Conservation (phyloP, 495 filamentous ascomycete species). For the Lentithecium fluviatile region DNA sequence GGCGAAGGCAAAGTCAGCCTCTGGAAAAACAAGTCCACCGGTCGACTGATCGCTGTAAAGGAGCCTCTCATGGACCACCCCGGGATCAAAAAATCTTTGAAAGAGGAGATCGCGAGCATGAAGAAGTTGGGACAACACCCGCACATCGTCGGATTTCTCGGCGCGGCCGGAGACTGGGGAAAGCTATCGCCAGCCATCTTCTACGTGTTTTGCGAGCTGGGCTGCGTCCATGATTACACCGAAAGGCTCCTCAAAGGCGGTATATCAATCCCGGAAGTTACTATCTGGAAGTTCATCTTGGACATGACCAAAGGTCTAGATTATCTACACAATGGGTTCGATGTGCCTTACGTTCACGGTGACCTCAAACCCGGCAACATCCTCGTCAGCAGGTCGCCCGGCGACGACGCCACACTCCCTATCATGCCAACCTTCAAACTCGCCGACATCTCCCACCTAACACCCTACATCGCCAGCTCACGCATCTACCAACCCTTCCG, state of each 20-base stretch:
- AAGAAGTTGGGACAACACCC: not conserved
- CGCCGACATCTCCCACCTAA: slow-evolving; percentile 8
- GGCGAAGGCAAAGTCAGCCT: not conserved
- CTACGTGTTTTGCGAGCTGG: slow-evolving; percentile 13
- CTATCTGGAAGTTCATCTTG: slow-evolving; percentile 24
- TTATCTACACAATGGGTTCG: slow-evolving; percentile 2
- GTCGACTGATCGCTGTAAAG: not conserved
- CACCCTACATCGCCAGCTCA: not conserved
- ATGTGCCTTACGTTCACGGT: slow-evolving; percentile 3
- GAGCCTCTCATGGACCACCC: not conserved
- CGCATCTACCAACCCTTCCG: not conserved
- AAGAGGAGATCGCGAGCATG: not conserved
- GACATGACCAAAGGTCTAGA: slow-evolving; percentile 15
- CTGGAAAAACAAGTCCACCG: not conserved
- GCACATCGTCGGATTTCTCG: slow-evolving; percentile 11
- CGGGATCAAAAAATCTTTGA: not conserved
- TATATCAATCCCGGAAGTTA: slow-evolving; percentile 9
- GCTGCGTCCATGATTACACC: not conserved
- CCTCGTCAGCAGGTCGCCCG: not conserved
- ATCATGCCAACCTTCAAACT: slow-evolving; percentile 20
- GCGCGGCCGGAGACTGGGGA: slow-evolving; percentile 4
- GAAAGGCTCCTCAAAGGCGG: not conserved
- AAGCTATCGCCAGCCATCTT: slow-evolving; percentile 5
- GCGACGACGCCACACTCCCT: not conserved
- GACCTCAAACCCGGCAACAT: slow-evolving; percentile 24